Evolutionary conservation across 129 eudicot genomes (phyloP).

Genomic region (Flaveria ramosissima): DNA sequence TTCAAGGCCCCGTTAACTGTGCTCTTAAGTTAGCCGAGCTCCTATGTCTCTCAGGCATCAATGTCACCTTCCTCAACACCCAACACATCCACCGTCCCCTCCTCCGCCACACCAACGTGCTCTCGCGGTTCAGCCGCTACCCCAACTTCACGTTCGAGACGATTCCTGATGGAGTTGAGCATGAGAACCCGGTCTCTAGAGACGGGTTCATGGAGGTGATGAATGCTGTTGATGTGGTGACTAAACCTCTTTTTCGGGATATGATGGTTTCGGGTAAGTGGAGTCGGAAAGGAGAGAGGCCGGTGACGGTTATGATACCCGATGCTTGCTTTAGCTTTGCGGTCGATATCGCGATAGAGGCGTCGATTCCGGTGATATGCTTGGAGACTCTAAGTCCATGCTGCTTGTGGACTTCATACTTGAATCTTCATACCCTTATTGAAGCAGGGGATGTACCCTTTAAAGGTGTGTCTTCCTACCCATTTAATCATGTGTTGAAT

Average conservation of each 20-base stretch:
- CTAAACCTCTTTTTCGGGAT: slow-evolving; percentile 32
- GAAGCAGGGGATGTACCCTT: slow-evolving; percentile 42
- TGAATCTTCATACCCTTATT: slow-evolving; percentile 43
- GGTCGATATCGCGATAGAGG: slow-evolving; percentile 21
- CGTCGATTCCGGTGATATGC: slow-evolving; percentile 35
- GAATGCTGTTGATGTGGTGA: slow-evolving; percentile 24
- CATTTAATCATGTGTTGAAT: too few species aligned
- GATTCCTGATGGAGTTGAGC: too few species aligned
- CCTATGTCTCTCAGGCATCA: slow-evolving; percentile 48
- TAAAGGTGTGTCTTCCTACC: slow-evolving; percentile 15
- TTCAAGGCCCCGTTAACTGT: too few species aligned
- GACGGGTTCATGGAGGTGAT: slow-evolving; percentile 39
- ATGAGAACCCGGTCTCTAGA: too few species aligned
- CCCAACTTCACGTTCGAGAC: slow-evolving; percentile 46
- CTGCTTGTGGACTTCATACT: slow-evolving; percentile 39
- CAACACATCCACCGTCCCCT: slow-evolving; percentile 56
- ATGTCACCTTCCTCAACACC: slow-evolving; percentile 62
- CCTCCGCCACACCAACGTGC: slow-evolving; percentile 44
- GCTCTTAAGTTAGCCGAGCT: too few species aligned
- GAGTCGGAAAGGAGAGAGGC: slow-evolving; percentile 18
- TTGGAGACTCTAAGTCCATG: slow-evolving; percentile 49
- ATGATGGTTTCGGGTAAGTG: slow-evolving; percentile 31
- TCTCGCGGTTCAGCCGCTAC: slow-evolving; percentile 41
- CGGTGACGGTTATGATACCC: slow-evolving; percentile 42
- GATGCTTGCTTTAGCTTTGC: slow-evolving; percentile 38